Base-by-base conservation (phyloP, 106 monocot genomes). In the Dendrobium chrysotoxum region DNA sequence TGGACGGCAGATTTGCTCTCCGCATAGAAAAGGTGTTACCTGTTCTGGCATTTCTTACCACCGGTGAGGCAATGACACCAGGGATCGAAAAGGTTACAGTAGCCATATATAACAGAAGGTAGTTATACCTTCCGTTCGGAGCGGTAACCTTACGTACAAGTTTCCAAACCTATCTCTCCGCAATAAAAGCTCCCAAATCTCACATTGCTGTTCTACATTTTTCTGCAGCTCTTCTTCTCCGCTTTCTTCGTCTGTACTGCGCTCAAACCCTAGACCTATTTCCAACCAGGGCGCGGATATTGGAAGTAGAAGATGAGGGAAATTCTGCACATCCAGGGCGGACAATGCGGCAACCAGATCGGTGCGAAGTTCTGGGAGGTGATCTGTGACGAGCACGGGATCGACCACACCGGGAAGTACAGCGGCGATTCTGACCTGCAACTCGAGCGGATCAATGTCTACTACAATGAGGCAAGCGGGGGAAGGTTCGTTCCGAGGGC, bases 381-480 rank as follows among this genome's bases (percentile, higher is more conserved):
- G 74, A 74, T 74, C 38, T 74, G 74, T 28, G 74, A 74, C 74
- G 74, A 74, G 74, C 74, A 74, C 40, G 74, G 74, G 40, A 74
- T 74, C 41, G 74, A 74, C 16, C 74, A 74, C 41, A 74, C 74
- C 41, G 74, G 74, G 0, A 74, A 74, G 40, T 74, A 74, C 40
- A 74, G 74, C 5, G 74, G 74, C 40, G 40, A 74, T 74, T 74
- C 74, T 4, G 74, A 74, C 9, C 41, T 74, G 11, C 74, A 74
- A 15, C 74, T 74, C 16, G 74, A 40, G 74, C 74, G 74, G 38
- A 74, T 74, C 74, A 74, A 74, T 41, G 74, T 74, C 41, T 74
- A 74, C 41, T 74, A 74, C 74, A 74, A 74, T 41, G 74, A 74
- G 40, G 74, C 74, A 8, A 74, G 74, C 40, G 74, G 74, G 38